phyloP scores from a whole-genome alignment of 129 eudicot species.

The Mikania micrantha region DNA sequence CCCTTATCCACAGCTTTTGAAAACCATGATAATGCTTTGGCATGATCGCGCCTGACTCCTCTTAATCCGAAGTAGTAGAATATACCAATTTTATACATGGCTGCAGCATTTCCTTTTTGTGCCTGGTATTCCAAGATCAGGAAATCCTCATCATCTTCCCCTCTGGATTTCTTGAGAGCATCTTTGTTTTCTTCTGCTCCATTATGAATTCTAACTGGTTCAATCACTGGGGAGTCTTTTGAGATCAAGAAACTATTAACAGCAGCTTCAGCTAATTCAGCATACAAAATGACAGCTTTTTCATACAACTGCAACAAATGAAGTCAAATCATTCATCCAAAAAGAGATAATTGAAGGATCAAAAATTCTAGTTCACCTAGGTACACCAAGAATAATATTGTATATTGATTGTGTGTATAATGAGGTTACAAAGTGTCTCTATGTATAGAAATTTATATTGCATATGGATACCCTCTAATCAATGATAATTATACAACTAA shows the following conservation, averaged over 20 bases:
- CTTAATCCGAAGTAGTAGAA: slow-evolving; percentile 89
- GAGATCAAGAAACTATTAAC: slow-evolving; percentile 83
- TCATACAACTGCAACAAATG: slow-evolving; percentile 70
- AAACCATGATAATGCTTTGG: slow-evolving; percentile 84
- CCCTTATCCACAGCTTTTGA: slow-evolving; percentile 90
- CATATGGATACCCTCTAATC: too few species aligned
- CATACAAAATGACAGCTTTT: slow-evolving; percentile 77
- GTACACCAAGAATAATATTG: too few species aligned
- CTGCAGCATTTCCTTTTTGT: slow-evolving; percentile 84
- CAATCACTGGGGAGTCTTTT: slow-evolving; percentile 78
- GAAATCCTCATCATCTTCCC: slow-evolving; percentile 96
- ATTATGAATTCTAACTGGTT: slow-evolving; percentile 84
- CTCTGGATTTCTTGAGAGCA: slow-evolving; percentile 80
- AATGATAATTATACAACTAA: too few species aligned
- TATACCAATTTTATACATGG: slow-evolving; percentile 90
- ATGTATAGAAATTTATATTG: too few species aligned
- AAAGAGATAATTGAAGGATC: not conserved
- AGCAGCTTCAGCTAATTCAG: slow-evolving; percentile 94
- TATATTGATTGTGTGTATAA: too few species aligned
- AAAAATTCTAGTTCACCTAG: not conserved
- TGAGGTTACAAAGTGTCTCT: too few species aligned
- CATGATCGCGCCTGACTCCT: slow-evolving; percentile 86
- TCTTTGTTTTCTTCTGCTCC: slow-evolving; percentile 97
- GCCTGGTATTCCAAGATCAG: slow-evolving; percentile 94
- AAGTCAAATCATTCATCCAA: slow-evolving; percentile 1